Evolutionary conservation across 768 basidiomycete genomes (phyloP).

Genomic region (Termitomyces heimii): DNA sequence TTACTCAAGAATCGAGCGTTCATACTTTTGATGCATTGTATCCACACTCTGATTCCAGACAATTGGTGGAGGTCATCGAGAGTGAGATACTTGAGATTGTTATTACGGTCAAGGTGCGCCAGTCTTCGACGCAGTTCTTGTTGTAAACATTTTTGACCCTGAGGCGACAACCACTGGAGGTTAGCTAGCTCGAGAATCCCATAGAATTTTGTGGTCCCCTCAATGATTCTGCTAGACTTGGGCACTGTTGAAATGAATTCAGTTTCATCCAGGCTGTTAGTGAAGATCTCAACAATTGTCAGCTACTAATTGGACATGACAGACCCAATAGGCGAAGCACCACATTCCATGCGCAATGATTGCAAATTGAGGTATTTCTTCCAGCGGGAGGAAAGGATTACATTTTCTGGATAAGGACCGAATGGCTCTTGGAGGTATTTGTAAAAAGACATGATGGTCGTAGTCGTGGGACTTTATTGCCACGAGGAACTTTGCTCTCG

Average conservation of each 20-base stretch:
- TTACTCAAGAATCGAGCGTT: constrained; percentile 37
- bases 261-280: constrained; percentile 39
- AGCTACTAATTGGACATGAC: background rate
- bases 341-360: constrained; percentile 14
- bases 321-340: constrained; percentile 14
- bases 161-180: constrained; percentile 44
- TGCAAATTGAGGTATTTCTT: constrained; percentile 2
- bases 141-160: constrained; percentile 35
- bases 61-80: constrained; percentile 18
- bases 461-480: constrained; percentile 8
- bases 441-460: constrained; percentile 6
- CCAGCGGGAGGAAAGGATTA: constrained; percentile 17
- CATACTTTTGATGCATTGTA: constrained; percentile 35
- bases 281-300: background rate
- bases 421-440: constrained; percentile 20
- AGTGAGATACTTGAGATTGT: constrained; percentile 20
- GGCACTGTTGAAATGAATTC: constrained; percentile 30
- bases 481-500: background rate
- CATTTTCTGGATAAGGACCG: constrained; percentile 25
- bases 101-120: constrained; percentile 11
- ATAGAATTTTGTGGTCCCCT: constrained; percentile 37
- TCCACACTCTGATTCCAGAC: constrained; percentile 30
- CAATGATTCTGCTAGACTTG: constrained; percentile 12
- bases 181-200: constrained; percentile 42
- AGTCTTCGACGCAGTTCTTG: constrained; percentile 38